Conservation (phyloP, 805 yeast species). For the Myxozyma neotropica region DNA sequence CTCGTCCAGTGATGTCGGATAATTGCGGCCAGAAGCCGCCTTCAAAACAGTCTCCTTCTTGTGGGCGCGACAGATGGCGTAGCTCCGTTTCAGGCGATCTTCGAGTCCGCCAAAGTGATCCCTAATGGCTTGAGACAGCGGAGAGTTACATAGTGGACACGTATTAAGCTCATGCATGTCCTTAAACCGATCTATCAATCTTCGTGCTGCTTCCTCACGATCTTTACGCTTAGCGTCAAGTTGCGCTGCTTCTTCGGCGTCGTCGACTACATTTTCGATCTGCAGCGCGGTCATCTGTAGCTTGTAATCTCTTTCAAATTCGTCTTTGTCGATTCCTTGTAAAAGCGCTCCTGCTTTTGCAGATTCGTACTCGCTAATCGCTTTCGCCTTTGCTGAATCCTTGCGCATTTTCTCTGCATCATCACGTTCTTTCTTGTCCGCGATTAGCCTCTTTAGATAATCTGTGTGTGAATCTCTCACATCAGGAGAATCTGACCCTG, state of each 20-base stretch:
- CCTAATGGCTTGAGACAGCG: constrained; percentile 8
- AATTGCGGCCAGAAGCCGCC: constrained; percentile 14
- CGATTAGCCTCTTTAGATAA: constrained; percentile 1
- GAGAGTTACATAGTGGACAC: constrained; percentile 25
- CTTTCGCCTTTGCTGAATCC: constrained; percentile 1
- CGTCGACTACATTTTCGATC: background rate
- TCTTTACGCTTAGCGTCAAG: background rate
- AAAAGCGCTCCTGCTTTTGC: background rate
- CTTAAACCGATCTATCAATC: background rate
- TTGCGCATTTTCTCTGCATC: background rate
- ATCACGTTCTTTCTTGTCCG: background rate
- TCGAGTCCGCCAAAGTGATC: constrained; percentile 8
- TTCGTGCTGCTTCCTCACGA: background rate
- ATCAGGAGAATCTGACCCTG: background rate
- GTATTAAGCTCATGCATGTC: constrained; percentile 6
- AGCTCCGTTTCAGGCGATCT: constrained; percentile 17
- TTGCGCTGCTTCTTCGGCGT: constrained; percentile 1
- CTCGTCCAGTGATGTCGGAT: constrained; percentile 25
- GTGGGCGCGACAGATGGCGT: constrained; percentile 29
- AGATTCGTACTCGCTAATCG: background rate
- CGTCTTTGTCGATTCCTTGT: constrained; percentile 2
- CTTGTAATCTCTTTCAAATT: background rate
- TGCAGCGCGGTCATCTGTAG: constrained; percentile 2
- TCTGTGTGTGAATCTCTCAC: constrained; percentile 2
- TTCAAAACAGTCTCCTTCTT: constrained; percentile 9